Conservation (phyloP, 768 basidiomycete species). For the Mycena alexandri region DNA sequence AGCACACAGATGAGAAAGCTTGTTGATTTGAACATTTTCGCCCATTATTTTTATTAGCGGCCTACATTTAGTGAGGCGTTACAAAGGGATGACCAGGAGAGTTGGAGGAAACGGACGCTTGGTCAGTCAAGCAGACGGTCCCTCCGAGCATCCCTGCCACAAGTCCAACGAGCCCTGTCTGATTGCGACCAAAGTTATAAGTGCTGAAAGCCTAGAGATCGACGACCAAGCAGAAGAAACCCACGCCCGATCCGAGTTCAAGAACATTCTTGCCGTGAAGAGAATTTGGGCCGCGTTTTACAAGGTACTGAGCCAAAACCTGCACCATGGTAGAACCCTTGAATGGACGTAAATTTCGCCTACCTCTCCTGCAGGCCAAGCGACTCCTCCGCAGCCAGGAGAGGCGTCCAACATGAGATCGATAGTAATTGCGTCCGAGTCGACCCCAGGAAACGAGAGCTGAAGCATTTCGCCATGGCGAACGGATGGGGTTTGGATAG, state of each 20-base stretch:
- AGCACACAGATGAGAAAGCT: conserved; percentile 61
- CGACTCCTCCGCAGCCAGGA: conserved; percentile 92
- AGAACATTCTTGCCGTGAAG: conserved; percentile 72
- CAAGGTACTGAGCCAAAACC: conserved; percentile 85
- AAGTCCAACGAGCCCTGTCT: conserved; percentile 91
- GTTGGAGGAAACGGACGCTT: conserved; percentile 72
- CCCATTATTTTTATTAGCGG: conserved; percentile 84
- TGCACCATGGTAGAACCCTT: conserved; percentile 46
- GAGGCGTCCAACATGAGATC: conserved; percentile 79
- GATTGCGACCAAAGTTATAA: not conserved
- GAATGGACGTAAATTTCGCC: conserved; percentile 14
- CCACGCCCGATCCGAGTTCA: conserved; percentile 71
- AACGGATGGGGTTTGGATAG: conserved; percentile 66
- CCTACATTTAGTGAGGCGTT: conserved; percentile 54
- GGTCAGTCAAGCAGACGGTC: conserved; percentile 89
- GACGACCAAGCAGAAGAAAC: conserved; percentile 1
- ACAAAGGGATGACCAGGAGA: conserved; percentile 24
- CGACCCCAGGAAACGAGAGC: conserved; percentile 54
- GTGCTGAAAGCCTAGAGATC: not conserved
- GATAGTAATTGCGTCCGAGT: conserved; percentile 49
- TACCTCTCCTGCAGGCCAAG: conserved; percentile 95
- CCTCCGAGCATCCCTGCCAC: conserved; percentile 78
- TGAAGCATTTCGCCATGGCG: conserved; percentile 58
- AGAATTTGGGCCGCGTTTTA: conserved; percentile 62
- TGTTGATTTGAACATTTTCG: conserved; percentile 78